Evolutionary conservation across 345 rosid species (phyloP), one percentile per base, ranked within the genome.

Genomic region (Clausena lansium): DNA sequence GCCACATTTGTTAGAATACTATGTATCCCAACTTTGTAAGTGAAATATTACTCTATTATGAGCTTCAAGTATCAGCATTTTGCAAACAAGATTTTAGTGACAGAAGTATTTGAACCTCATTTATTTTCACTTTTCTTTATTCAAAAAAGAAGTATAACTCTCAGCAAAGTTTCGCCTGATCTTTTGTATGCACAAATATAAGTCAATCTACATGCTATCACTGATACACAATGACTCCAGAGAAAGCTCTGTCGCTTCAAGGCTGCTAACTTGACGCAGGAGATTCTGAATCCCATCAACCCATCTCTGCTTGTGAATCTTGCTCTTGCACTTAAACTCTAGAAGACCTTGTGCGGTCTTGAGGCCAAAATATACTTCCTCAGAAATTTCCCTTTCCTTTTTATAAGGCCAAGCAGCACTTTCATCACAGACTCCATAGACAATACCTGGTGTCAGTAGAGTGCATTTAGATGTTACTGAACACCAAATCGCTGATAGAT

Each of bases 341-440:
- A 93, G 68, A 41, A 96, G 94, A n/a, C 99, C 98, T 62, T 96
- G 92, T 30, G 89, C 98, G 0, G 99, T 96, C 83, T 92, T 96
- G 30, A 93, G 87, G 59, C 98, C 99, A 20, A 96, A 93, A 81
- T 89, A 88, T 60, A 91, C 85, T 78, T 93, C 97, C 72, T 91
- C 98, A 6, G 89, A 73, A 9, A 83, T 86, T 39, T 93, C 97
- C 77, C 97, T 91, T 76, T 90, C 97, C 81, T 89, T 92, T 77
- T 91, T 87, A 28, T 91, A 87, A 7, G 98, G 97, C 99, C 98
- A 94, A 74, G 97, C 98, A 20, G 85, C 73, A 64, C 82, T 89
- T 88, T 92, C 97, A 64, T 91, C 95, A 66, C 97, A 91, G 11
- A 92, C 85, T 64, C 94, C 98, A 78, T 90, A 92, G 61, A 94